Base-by-base conservation (phyloP, 345 rosid species). In the Chamaenerion angustifolium region DNA sequence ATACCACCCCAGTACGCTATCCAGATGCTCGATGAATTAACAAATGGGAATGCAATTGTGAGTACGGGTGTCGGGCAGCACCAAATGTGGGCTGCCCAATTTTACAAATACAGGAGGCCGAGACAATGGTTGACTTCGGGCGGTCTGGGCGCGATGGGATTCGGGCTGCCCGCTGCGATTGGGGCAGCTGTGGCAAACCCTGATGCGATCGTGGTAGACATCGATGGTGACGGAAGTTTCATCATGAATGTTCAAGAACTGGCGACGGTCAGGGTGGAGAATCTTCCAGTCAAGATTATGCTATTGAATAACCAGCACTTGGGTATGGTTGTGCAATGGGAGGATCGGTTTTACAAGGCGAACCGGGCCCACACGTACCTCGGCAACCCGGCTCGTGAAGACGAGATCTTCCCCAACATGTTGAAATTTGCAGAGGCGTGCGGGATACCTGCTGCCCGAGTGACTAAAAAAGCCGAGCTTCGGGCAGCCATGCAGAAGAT, bases 61-160 rank as follows among this genome's bases (percentile, higher is more conserved):
- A 84, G 94, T 45, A 93, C 99, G 2, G 95, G 99, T 55, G 96
- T 88, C 16, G 99, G 96, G 12, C 99, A 93, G 55, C 99, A 93
- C 75, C 96, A 93, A 52, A 93, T 93, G 99, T 93, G 95, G 96
- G 95, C 99, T 16, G 96, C 99, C n/a, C 99, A 93, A 56, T 88
- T 80, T 64, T 93, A 93, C 78, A 93, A 82, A 63, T 93, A 85
- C 61, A 77, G 68, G 59, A 88, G 66, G 52, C 88, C 99, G 14
- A 83, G 86, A 27, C 96, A 88, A 55, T 92, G 95, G 96, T 46
- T 88, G 63, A 77, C 99, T 0, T 88, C 96, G 3, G 90, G 73
- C 6, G 99, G 99, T 2, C 73, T 92, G 12, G 99, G 99, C 11
- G 99, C 96, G 40, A 92, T 88, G 99, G 96, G 99, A 51, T 92